Evolutionary conservation across 352 stramenopile genomes (phyloP).

Genomic region (Aphanomyces invadans): DNA sequence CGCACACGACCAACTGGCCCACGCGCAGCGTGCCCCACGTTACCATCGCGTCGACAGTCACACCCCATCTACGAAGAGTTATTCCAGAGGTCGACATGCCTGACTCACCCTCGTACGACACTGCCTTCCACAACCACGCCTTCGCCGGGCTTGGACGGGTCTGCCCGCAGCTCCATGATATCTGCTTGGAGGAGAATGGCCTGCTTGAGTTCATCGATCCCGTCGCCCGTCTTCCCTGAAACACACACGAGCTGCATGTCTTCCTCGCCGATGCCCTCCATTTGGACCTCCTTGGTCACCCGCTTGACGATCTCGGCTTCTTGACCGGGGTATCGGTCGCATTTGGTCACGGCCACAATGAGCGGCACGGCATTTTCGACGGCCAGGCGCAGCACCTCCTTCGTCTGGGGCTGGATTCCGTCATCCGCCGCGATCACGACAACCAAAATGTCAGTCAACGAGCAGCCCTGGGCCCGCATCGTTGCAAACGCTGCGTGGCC

Average conservation of each 20-base stretch:
- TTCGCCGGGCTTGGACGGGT: constrained; percentile 82
- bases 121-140: constrained; percentile 95
- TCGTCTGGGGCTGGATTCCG: constrained; percentile 96
- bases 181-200: constrained; percentile 95
- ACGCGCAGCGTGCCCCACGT: constrained; percentile 95
- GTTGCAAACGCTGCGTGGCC: constrained; percentile 96
- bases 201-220: constrained; percentile 94
- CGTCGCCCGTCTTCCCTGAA: constrained; percentile 90
- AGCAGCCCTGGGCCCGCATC: constrained; percentile 95
- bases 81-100: background rate
- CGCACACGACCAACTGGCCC: constrained; percentile 93
- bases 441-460: constrained; percentile 97
- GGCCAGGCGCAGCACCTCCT: constrained; percentile 92
- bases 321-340: constrained; percentile 81
- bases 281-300: constrained; percentile 85
- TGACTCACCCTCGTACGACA: constrained; percentile 71
- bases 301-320: constrained; percentile 47
- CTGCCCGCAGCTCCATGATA: constrained; percentile 93
- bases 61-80: constrained; percentile 60
- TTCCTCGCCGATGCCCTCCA: constrained; percentile 92
- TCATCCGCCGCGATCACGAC: constrained; percentile 98
- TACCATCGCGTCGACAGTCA: constrained; percentile 93
- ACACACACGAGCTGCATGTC: constrained; percentile 91
- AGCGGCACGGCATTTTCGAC: constrained; percentile 93
- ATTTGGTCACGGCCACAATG: constrained; percentile 97